phyloP scores from a whole-genome alignment of 495 filamentous ascomycete genomes.

The Penicillium subrubescens region DNA sequence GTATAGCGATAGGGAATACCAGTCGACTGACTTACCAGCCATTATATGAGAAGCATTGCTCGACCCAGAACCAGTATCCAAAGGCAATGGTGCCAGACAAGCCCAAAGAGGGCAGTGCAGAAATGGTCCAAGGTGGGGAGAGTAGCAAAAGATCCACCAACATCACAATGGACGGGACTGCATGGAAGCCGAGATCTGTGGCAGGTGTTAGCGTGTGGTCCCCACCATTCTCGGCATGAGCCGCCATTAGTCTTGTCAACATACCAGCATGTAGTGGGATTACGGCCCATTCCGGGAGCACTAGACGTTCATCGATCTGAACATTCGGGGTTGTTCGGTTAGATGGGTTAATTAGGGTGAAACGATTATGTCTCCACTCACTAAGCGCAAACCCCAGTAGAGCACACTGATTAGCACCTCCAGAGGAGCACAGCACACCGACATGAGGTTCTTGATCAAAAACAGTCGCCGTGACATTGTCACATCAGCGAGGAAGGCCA shows the following conservation, averaged over 20 bases:
- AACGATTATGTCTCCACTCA: slow-evolving; percentile 18
- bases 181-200: slow-evolving; percentile 77
- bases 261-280: slow-evolving; percentile 48
- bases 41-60: slow-evolving; percentile 73
- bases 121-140: slow-evolving; percentile 79
- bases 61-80: slow-evolving; percentile 87
- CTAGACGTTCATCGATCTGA: slow-evolving; percentile 66
- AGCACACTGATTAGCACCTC: slow-evolving; percentile 82
- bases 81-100: slow-evolving; percentile 68
- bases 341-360: slow-evolving; percentile 3
- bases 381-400: slow-evolving; percentile 73
- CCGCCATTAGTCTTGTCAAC: slow-evolving; percentile 9
- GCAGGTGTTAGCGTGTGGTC: slow-evolving; percentile 13
- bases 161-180: slow-evolving; percentile 72
- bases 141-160: slow-evolving; percentile 72
- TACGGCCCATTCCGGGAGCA: slow-evolving; percentile 54
- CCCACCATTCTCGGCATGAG: not conserved
- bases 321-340: not conserved
- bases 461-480: slow-evolving; percentile 67
- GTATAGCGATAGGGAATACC: not conserved
- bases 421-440: slow-evolving; percentile 73
- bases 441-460: slow-evolving; percentile 70
- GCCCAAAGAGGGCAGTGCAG: slow-evolving; percentile 58
- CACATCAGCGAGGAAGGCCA: slow-evolving; percentile 76
- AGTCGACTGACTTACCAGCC: slow-evolving; percentile 59